Conservation (phyloP, 2,329 filamentous ascomycete genomes). For the Pseudogymnoascus verrucosus region DNA sequence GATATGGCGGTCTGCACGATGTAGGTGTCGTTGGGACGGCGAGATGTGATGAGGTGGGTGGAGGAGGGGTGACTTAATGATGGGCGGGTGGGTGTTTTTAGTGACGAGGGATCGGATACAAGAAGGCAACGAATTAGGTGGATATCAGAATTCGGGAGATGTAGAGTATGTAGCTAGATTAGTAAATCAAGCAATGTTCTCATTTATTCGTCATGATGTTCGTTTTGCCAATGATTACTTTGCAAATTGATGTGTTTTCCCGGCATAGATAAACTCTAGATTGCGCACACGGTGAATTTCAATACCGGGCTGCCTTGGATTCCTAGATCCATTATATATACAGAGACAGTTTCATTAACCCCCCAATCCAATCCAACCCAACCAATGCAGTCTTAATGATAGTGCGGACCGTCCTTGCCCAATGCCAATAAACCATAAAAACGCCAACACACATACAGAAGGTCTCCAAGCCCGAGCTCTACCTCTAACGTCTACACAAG, state of each 20-base stretch:
- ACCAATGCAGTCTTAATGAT: background rate
- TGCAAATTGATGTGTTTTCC: background rate
- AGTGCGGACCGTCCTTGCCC: background rate
- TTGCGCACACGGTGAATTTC: background rate
- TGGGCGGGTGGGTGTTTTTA: background rate
- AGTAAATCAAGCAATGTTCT: background rate
- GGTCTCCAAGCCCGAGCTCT: constrained; percentile 14
- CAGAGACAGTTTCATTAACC: background rate
- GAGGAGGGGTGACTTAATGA: background rate
- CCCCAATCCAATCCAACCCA: background rate
- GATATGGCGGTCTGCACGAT: background rate
- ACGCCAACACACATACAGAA: constrained; percentile 5
- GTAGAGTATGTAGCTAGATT: constrained; percentile 7
- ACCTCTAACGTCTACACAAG: constrained; percentile 10
- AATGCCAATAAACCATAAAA: background rate
- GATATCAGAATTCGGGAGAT: background rate
- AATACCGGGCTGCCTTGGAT: background rate
- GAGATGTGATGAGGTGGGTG: background rate
- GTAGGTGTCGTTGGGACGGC: background rate
- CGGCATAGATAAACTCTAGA: background rate
- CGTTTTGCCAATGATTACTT: background rate
- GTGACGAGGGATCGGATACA: background rate
- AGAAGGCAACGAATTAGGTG: background rate
- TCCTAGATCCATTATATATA: background rate
- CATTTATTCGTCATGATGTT: background rate